Conservation (phyloP, 2,329 filamentous ascomycete genomes). For the Exophiala sp. region DNA sequence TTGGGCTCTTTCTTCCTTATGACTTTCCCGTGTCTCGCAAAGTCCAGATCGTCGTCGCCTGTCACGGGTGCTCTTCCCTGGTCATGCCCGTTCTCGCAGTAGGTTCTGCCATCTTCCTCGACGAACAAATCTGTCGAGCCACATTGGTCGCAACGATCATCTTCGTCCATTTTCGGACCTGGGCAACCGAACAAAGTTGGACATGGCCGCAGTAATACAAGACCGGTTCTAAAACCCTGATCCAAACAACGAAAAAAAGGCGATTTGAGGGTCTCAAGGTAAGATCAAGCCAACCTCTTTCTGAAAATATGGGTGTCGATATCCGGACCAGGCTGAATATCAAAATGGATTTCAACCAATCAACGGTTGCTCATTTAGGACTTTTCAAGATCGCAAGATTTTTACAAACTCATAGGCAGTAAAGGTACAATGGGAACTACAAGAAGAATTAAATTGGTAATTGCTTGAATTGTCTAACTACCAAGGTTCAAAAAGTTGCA, state of each 20-base stretch:
- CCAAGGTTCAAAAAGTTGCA: constrained; percentile 22
- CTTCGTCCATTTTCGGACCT: constrained; percentile 13
- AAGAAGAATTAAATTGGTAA: constrained; percentile 3
- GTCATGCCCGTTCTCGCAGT: constrained; percentile 26
- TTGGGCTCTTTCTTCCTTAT: constrained; percentile 51
- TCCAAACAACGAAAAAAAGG: too few species aligned
- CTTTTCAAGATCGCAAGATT: background rate
- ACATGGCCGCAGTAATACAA: background rate
- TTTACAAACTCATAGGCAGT: background rate
- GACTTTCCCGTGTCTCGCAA: constrained; percentile 48
- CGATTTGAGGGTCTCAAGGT: too few species aligned
- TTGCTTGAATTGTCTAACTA: constrained; percentile 24
- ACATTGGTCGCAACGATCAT: constrained; percentile 20
- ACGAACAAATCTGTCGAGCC: constrained; percentile 21
- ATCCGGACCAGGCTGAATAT: too few species aligned
- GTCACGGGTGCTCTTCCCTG: constrained; percentile 18
- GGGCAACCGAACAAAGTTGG: background rate
- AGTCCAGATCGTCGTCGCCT: constrained; percentile 25
- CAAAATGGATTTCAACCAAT: background rate
- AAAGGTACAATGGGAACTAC: too few species aligned
- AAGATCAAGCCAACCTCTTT: too few species aligned
- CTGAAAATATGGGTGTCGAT: too few species aligned
- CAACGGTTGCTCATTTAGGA: background rate
- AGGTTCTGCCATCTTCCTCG: constrained; percentile 24
- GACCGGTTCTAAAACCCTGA: too few species aligned